These are phyloP conservation scores for Rhizophora mangle DNA, from an alignment of 345 rosid genomes.

Conservation along the genomic window DNA sequence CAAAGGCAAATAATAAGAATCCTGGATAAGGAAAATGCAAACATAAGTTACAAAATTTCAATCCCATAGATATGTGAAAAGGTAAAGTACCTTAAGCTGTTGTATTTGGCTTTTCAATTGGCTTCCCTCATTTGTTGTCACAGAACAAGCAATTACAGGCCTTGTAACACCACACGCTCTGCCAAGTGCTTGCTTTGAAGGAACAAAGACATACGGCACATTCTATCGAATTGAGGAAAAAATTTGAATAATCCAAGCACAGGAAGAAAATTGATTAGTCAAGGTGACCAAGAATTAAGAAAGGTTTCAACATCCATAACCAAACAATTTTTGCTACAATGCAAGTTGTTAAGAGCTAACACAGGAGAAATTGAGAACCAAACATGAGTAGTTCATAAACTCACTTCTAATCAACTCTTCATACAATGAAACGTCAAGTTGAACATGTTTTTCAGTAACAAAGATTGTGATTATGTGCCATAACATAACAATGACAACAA, in stretches of 20 bases:
- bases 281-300: neutral
- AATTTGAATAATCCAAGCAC: neutral
- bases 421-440: too few relatives aligned
- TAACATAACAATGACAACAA: too few relatives aligned
- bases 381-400: too few relatives aligned
- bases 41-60: neutral
- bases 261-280: neutral
- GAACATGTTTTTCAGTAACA: too few relatives aligned
- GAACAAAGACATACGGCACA: conserved; percentile 97
- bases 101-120: conserved; percentile 84
- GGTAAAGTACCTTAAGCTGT: conserved; percentile 64
- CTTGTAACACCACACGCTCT: conserved; percentile 98
- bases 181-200: conserved; percentile 94
- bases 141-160: conserved; percentile 88
- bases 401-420: too few relatives aligned
- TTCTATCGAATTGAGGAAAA: conserved; percentile 48
- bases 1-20: neutral
- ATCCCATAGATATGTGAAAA: neutral
- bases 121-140: conserved; percentile 78
- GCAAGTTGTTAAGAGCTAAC: too few relatives aligned
- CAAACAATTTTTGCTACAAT: neutral
- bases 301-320: neutral
- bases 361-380: too few relatives aligned
- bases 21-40: neutral
- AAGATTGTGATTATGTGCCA: too few relatives aligned